Evolutionary conservation across 805 yeast species (phyloP).

Genomic region (Monosporozyma aerobia): DNA sequence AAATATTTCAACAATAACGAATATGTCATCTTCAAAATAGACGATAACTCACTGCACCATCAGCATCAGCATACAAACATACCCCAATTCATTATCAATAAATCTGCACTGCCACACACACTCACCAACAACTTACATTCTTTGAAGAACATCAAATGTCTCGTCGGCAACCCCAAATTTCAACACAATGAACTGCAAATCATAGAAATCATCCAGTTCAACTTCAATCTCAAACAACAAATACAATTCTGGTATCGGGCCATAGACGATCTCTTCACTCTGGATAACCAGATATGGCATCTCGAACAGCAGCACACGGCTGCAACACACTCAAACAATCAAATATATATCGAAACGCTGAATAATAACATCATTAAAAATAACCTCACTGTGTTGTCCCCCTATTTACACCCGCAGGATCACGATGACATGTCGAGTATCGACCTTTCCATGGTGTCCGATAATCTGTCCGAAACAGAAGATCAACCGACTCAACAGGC

Average conservation of each 20-base stretch:
- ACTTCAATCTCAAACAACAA: not conserved
- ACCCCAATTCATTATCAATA: not conserved
- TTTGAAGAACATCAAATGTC: not conserved
- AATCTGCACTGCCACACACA: not conserved
- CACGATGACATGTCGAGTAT: no score
- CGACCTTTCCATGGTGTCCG: no score
- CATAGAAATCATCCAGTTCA: not conserved
- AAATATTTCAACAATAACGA: constrained; percentile 12
- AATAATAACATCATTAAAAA: constrained; percentile 12
- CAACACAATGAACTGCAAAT: not conserved
- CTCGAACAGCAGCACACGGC: not conserved
- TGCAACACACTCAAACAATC: not conserved
- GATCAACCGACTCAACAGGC: no score
- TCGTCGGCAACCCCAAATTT: not conserved
- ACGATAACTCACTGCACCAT: constrained; percentile 1
- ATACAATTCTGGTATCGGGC: constrained; percentile 1
- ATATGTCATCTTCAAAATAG: constrained; percentile 1
- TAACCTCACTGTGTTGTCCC: constrained; percentile 15
- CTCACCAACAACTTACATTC: not conserved
- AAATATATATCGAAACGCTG: constrained; percentile 13
- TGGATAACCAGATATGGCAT: not conserved
- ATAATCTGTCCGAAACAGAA: no score
- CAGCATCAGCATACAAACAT: not conserved
- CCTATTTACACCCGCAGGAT: constrained; percentile 5
- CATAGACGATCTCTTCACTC: not conserved